These are phyloP conservation scores for Cercospora brassicicola DNA, from an alignment of 2,329 filamentous ascomycete species.

Conservation along the genomic window DNA sequence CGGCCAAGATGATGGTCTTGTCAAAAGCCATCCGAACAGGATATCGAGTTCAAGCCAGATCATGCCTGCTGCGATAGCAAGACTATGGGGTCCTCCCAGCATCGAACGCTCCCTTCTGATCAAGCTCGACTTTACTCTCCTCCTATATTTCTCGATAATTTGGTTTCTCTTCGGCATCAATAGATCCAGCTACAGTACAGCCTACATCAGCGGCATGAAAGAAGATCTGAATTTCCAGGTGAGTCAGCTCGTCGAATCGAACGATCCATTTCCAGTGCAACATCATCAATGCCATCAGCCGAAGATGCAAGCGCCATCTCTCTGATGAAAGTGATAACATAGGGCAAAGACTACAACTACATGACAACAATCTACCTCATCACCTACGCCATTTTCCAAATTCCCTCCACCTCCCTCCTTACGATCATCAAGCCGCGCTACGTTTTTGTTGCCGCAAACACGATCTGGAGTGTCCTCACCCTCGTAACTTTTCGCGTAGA, in stretches of 20 bases:
- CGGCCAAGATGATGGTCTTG: neutral
- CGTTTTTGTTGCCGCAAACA: constrained; percentile 48
- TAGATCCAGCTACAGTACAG: constrained; percentile 47
- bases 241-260: constrained; percentile 7
- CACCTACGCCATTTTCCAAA: constrained; percentile 49
- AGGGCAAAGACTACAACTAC: constrained; percentile 26
- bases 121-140: constrained; percentile 24
- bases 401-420: constrained; percentile 47
- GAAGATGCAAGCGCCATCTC: too few species aligned
- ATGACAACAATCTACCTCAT: constrained; percentile 37
- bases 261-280: too few species aligned
- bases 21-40: neutral
- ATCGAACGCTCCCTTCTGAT: constrained; percentile 20
- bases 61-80: constrained; percentile 1
- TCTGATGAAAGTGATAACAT: too few species aligned
- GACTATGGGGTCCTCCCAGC: constrained; percentile 20
- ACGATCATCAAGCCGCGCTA: constrained; percentile 44
- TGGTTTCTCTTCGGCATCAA: constrained; percentile 53
- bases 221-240: constrained; percentile 51
- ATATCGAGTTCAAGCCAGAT: neutral
- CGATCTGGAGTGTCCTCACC: constrained; percentile 48
- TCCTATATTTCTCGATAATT: constrained; percentile 48
- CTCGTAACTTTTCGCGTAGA: constrained; percentile 47
- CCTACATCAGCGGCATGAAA: constrained; percentile 57
- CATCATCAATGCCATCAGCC: too few species aligned